Evolutionary conservation across 495 filamentous ascomycete genomes (phyloP).

Genomic region (Lepidopterella palustris): DNA sequence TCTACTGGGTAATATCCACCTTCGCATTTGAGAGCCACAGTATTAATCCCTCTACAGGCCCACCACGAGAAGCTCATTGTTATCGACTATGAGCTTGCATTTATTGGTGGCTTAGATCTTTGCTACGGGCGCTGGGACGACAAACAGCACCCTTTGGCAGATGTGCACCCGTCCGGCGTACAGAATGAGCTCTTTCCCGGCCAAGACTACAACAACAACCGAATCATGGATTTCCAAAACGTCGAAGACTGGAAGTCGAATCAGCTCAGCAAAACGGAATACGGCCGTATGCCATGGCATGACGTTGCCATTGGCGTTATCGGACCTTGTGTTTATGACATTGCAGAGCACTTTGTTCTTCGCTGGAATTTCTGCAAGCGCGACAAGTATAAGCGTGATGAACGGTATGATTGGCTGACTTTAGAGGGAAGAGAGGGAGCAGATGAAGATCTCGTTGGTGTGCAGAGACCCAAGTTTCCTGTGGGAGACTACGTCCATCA

Average conservation of each 20-base stretch:
- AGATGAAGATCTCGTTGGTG: slow-evolving; percentile 76
- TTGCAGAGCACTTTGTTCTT: slow-evolving; percentile 92
- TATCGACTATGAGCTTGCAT: slow-evolving; percentile 82
- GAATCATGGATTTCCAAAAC: slow-evolving; percentile 90
- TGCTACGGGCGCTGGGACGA: slow-evolving; percentile 93
- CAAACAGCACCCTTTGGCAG: slow-evolving; percentile 76
- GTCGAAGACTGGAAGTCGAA: slow-evolving; percentile 91
- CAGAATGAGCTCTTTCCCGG: slow-evolving; percentile 84
- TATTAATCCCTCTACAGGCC: slow-evolving; percentile 38
- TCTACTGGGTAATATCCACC: slow-evolving; percentile 62
- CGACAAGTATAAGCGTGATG: slow-evolving; percentile 91
- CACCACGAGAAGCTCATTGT: slow-evolving; percentile 97
- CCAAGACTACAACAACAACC: slow-evolving; percentile 89
- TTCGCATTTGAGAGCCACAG: neutral
- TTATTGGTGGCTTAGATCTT: slow-evolving; percentile 90
- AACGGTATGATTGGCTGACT: slow-evolving; percentile 72
- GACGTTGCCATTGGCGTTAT: slow-evolving; percentile 87
- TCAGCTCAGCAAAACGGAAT: slow-evolving; percentile 85
- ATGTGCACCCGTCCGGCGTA: slow-evolving; percentile 81
- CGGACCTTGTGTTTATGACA: slow-evolving; percentile 85
- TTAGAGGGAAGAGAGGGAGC: slow-evolving; percentile 73
- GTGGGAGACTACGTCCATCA: slow-evolving; percentile 82
- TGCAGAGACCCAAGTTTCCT: slow-evolving; percentile 78
- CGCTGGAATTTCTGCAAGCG: slow-evolving; percentile 97
- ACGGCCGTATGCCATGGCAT: slow-evolving; percentile 96